A percentile compares a stretch with the other conserved stretches of the same genome.
Conservation (phyloP, 2,329 filamentous ascomycete species). For the Fonsecaea monophora region DNA sequence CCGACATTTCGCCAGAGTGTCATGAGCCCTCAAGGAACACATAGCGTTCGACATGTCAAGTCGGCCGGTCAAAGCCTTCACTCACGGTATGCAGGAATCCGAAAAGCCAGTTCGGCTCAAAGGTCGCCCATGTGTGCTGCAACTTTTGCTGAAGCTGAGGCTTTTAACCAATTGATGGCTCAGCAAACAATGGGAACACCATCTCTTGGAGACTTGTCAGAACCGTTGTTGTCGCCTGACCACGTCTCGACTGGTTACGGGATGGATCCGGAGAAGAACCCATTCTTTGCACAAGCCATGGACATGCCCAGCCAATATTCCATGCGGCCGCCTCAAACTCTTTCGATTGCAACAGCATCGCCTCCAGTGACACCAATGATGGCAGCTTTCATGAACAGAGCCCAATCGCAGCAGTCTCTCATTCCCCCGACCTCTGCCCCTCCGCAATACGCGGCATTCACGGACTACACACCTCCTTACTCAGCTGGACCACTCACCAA, state of each 20-base stretch:
- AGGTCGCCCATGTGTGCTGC: slow-evolving; percentile 56
- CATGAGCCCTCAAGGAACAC: slow-evolving; percentile 44
- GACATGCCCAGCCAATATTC: slow-evolving; percentile 25
- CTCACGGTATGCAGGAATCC: slow-evolving; percentile 54
- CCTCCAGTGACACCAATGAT: slow-evolving; percentile 53
- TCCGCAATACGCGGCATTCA: slow-evolving; percentile 52
- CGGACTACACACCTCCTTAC: slow-evolving; percentile 49
- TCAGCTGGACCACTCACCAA: slow-evolving; percentile 49
- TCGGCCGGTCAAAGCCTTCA: slow-evolving; percentile 53
- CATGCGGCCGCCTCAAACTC: slow-evolving; percentile 27
- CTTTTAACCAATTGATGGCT: slow-evolving; percentile 43
- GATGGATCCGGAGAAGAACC: slow-evolving; percentile 40
- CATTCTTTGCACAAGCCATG: slow-evolving; percentile 25
- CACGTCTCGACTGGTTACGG: slow-evolving; percentile 21
- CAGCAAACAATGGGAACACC: slow-evolving; percentile 32
- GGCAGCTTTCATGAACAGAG: slow-evolving; percentile 45
- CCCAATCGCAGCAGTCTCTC: slow-evolving; percentile 41
- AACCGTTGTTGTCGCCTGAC: slow-evolving; percentile 30
- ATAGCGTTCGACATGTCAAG: slow-evolving; percentile 54
- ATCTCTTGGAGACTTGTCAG: slow-evolving; percentile 27
- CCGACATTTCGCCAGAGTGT: slow-evolving; percentile 47
- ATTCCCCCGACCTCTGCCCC: slow-evolving; percentile 53
- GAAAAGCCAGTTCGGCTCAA: slow-evolving; percentile 55
- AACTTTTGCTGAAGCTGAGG: slow-evolving; percentile 53
- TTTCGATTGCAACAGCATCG: slow-evolving; percentile 45